A percentile compares a stretch with the other conserved stretches of the same genome.
Conservation (phyloP, 495 filamentous ascomycete genomes). For the Penicillium bialowiezense region DNA sequence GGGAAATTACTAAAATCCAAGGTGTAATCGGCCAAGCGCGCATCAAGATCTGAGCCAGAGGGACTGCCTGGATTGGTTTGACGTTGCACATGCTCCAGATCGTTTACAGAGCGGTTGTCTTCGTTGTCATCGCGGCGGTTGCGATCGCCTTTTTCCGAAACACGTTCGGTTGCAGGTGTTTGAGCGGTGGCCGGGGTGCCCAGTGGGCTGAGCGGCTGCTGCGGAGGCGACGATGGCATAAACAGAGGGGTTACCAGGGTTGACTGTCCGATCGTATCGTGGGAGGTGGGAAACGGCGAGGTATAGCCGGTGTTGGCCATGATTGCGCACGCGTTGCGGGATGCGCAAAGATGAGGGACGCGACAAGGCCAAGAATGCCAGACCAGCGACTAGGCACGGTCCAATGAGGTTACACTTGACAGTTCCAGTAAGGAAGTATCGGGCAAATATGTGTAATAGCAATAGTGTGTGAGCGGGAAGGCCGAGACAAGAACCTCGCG, state of each 20-base stretch:
- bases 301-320: slow-evolving; percentile 38
- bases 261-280: slow-evolving; percentile 46
- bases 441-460: slow-evolving; percentile 12
- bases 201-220: slow-evolving; percentile 15
- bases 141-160: slow-evolving; percentile 8
- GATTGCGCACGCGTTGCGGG: slow-evolving; percentile 21
- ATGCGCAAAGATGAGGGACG: slow-evolving; percentile 8
- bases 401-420: not conserved
- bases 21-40: slow-evolving; percentile 43
- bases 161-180: slow-evolving; percentile 24
- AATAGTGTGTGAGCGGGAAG: slow-evolving; percentile 14
- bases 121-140: slow-evolving; percentile 1
- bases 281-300: slow-evolving; percentile 41
- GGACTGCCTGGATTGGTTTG: slow-evolving; percentile 26
- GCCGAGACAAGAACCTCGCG: slow-evolving; percentile 8
- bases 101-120: slow-evolving; percentile 13
- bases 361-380: not conserved
- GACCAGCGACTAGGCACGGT: not conserved
- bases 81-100: slow-evolving; percentile 18
- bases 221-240: slow-evolving; percentile 38
- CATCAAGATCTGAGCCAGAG: slow-evolving; percentile 35
- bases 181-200: slow-evolving; percentile 23
- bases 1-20: slow-evolving; percentile 47
- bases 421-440: not conserved
- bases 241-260: slow-evolving; percentile 41